Evolutionary conservation across 352 stramenopile species (phyloP), one percentile per base, ranked within the genome.

Genomic region (Phytophthora hibernalis): DNA sequence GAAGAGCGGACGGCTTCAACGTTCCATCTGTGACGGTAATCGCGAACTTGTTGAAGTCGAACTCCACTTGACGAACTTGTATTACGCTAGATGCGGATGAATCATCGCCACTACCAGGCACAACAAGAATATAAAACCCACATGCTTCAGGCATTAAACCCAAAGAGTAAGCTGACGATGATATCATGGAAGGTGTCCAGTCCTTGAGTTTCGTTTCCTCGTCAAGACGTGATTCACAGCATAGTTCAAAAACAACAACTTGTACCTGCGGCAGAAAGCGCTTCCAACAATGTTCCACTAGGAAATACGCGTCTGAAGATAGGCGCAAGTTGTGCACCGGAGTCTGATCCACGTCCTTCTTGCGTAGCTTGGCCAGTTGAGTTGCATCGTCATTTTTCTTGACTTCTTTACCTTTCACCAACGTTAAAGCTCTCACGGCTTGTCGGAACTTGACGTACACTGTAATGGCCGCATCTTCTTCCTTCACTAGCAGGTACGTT

Each of bases 361-460:
- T 74, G 1, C 49, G 50, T 8, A 55, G 28, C 12, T 67, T 69
- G 0, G 65, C 69, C 70, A 83, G 79, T 7, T 83, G 64, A 45
- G 87, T 70, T 12, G 65, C n/a, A 1, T 76, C 56, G 7, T 75
- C 68, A 5, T 63, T 58, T 30, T 79, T 77, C 63, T 77, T 84
- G 20, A 80, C 31, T 5, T 86, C 79, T 59, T 87, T 89, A 16
- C 57, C 59, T 18, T 80, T 87, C 26, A 90, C 44, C 5, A 91
- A 30, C 6, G 74, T 69, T 28, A 78, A 61, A n/a, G 55, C 61
- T 8, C 83, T 74, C 35, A 87, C 68, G 0, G 77, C 71, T 53
- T 73, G 69, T 4, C 69, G 71, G 43, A 91, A 90, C 37, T 91
- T 91, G 20, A 91, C 30, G 31, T 80, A 85, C n/a, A 88, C 68